A percentile compares a stretch with the other conserved stretches of the same genome.
phyloP scores from a whole-genome alignment of 1,284 basidiomycete species.

The Testicularia cyperi region DNA sequence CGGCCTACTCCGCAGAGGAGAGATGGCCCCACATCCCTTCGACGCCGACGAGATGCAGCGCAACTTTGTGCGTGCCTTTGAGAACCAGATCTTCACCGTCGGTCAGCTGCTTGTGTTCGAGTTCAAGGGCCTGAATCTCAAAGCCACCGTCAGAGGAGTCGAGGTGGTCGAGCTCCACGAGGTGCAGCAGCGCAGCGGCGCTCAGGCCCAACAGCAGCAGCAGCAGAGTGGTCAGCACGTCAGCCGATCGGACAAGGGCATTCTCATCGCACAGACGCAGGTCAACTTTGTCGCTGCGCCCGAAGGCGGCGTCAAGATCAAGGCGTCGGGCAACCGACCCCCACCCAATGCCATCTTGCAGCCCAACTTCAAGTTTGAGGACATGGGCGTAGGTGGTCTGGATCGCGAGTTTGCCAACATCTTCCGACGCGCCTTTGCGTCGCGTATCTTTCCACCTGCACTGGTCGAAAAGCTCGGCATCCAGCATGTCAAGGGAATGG shows the following conservation, averaged over 20 bases:
- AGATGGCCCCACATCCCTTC: constrained; percentile 38
- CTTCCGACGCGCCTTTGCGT: constrained; percentile 97
- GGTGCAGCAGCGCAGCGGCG: constrained; percentile 25
- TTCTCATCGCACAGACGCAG: constrained; percentile 87
- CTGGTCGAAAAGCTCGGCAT: constrained; percentile 98
- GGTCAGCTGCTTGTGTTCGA: constrained; percentile 83
- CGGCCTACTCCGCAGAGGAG: constrained; percentile 43
- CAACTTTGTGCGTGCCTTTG: constrained; percentile 75
- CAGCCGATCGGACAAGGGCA: constrained; percentile 64
- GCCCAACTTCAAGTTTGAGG: constrained; percentile 99
- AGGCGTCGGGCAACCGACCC: constrained; percentile 87
- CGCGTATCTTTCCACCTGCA: constrained; percentile 93
- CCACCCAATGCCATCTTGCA: constrained; percentile 93
- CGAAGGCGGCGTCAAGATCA: constrained; percentile 80
- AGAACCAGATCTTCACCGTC: constrained; percentile 65
- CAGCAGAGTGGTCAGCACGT: constrained; percentile 57
- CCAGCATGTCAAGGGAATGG: constrained; percentile 95
- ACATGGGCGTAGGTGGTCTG: constrained; percentile 99
- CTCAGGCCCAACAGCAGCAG: background rate
- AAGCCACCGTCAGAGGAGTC: constrained; percentile 71
- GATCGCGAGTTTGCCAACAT: constrained; percentile 94
- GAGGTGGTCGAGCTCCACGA: constrained; percentile 66
- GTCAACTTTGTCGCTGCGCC: constrained; percentile 84
- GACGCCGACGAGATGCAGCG: constrained; percentile 80
- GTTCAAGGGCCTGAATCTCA: constrained; percentile 83